Conservation (phyloP, 2,329 filamentous ascomycete genomes). For the Fusarium sp. region DNA sequence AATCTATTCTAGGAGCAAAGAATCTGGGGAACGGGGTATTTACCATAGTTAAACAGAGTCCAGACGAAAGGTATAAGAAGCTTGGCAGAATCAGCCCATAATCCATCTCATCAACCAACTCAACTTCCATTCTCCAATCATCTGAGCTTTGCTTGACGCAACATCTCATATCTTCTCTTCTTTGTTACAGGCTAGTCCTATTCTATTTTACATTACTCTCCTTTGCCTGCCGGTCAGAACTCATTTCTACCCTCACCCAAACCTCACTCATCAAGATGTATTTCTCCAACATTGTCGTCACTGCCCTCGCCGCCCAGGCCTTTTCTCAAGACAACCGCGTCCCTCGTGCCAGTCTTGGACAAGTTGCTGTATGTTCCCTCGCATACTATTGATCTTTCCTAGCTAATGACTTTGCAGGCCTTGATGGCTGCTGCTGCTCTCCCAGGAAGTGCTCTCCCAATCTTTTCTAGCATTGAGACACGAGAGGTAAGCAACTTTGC, state of each 20-base stretch:
- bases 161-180: neutral
- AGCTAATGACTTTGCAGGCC: neutral
- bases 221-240: constrained; percentile 19
- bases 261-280: constrained; percentile 11
- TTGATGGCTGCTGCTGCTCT: constrained; percentile 27
- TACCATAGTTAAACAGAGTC: neutral
- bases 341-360: neutral
- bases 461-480: neutral
- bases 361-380: constrained; percentile 1
- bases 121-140: constrained; percentile 3
- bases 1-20: neutral
- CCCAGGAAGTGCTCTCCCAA: constrained; percentile 11
- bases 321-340: constrained; percentile 1
- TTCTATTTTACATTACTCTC: neutral
- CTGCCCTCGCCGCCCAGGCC: constrained; percentile 20
- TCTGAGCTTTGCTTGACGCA: constrained; percentile 26
- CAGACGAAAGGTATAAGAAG: constrained; percentile 14
- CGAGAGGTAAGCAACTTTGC: neutral
- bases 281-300: constrained; percentile 24
- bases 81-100: neutral
- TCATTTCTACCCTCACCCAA: neutral
- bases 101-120: constrained; percentile 4
- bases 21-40: neutral
- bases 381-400: fast-evolving
- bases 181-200: constrained; percentile 16